phyloP scores from a whole-genome alignment of 1,139 yeast species.

The Saccharomyces pastorianus region DNA sequence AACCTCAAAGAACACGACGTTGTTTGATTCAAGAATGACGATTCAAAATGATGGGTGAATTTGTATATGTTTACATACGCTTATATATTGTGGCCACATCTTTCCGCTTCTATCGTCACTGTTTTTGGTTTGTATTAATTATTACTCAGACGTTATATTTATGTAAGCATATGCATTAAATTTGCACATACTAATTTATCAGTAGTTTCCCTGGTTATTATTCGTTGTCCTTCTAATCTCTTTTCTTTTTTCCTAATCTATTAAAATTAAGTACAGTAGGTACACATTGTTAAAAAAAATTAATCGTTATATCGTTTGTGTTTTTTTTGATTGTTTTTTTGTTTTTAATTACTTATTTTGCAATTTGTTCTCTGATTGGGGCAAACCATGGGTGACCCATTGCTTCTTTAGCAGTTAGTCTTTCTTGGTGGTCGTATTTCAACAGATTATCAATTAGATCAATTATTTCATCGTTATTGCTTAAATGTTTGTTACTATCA shows the following conservation, averaged over 20 bases:
- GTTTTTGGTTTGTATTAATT: neutral
- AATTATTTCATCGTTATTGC: slow-evolving; percentile 56
- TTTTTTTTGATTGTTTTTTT: neutral
- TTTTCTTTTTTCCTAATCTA: slow-evolving; percentile 8
- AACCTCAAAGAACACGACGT: neutral
- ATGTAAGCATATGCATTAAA: neutral
- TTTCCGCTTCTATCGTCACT: neutral
- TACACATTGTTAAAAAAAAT: neutral
- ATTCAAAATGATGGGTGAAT: neutral
- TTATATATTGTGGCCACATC: neutral
- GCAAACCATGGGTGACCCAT: slow-evolving; percentile 65
- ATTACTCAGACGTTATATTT: neutral
- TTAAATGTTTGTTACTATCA: slow-evolving; percentile 61
- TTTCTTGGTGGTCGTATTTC: slow-evolving; percentile 88
- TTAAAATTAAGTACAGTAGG: slow-evolving; percentile 1
- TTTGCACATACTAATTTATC: neutral
- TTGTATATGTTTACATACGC: neutral
- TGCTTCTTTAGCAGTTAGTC: slow-evolving; percentile 92
- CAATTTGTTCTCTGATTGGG: slow-evolving; percentile 23
- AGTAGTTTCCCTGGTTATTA: neutral
- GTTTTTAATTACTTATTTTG: neutral
- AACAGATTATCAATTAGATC: slow-evolving; percentile 78
- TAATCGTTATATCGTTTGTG: slow-evolving; percentile 10
- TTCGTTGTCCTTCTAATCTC: neutral
- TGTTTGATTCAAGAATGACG: neutral